Percentiles rank a stretch among this genome's conserved stretches.
Evolutionary conservation across 2,329 filamentous ascomycete species (phyloP).

Genomic region (Scytalidium lignicola): DNA sequence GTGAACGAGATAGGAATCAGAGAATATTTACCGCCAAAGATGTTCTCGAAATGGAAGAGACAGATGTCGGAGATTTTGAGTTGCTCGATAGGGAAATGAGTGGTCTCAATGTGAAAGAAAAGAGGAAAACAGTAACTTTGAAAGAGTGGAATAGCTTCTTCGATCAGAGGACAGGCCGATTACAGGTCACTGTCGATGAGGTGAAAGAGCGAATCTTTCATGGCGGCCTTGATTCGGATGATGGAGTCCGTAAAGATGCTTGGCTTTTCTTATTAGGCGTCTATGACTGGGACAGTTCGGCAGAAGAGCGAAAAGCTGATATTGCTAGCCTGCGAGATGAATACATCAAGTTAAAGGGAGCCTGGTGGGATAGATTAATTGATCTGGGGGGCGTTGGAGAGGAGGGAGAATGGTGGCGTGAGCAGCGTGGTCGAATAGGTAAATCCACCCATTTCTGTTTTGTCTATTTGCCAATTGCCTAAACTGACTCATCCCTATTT

Average conservation of each 20-base stretch:
- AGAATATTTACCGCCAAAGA: conserved; percentile 92
- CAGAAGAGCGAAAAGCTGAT: conserved; percentile 76
- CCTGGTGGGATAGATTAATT: conserved; percentile 93
- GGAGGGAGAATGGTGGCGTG: conserved; percentile 92
- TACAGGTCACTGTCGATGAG: conserved; percentile 80
- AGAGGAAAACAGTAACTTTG: conserved; percentile 69
- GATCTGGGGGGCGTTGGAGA: conserved; percentile 76
- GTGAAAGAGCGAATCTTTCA: conserved; percentile 98
- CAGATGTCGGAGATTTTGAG: conserved; percentile 93
- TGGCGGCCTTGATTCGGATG: conserved; percentile 80
- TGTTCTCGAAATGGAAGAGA: conserved; percentile 89
- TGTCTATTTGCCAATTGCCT: conserved; percentile 6
- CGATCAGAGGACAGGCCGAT: conserved; percentile 64
- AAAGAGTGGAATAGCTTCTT: conserved; percentile 93
- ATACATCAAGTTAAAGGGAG: conserved; percentile 87
- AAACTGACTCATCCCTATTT: conserved; percentile 40
- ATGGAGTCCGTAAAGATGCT: conserved; percentile 91
- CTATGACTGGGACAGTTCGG: conserved; percentile 86
- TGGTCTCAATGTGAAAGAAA: conserved; percentile 68
- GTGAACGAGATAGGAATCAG: conserved; percentile 78
- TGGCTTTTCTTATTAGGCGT: conserved; percentile 94
- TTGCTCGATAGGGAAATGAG: conserved; percentile 75
- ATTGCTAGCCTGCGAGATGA: conserved; percentile 84
- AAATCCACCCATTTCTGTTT: conserved; percentile 34
- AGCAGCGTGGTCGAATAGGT: conserved; percentile 92